Evolutionary conservation across 495 filamentous ascomycete species (phyloP).

Genomic region (Pyrenopolyporus hunteri): DNA sequence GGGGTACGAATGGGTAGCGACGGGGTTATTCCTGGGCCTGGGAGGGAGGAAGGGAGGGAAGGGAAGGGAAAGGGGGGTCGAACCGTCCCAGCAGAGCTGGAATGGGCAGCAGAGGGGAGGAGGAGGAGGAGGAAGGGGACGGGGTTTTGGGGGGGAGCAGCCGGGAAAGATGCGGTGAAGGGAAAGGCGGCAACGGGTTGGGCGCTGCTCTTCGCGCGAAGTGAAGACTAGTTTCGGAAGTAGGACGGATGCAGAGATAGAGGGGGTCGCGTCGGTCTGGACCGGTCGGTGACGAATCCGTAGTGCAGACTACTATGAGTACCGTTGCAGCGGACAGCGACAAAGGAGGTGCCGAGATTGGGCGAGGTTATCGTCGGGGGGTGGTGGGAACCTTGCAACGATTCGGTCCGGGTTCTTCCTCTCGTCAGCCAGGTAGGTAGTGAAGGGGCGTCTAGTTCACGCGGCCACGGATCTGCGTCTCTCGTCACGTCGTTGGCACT

Average conservation of each 20-base stretch:
- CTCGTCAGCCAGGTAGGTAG: background rate
- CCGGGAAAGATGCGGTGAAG: conserved; percentile 35
- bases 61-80: no score
- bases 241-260: conserved; percentile 32
- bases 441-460: background rate
- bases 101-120: background rate
- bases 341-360: conserved; percentile 25
- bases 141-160: conserved; percentile 6
- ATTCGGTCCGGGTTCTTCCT: conserved; percentile 23
- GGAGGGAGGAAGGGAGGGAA: background rate
- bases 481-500: conserved; percentile 7
- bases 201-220: background rate
- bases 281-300: conserved; percentile 37
- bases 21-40: background rate
- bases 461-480: background rate
- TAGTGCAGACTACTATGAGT: conserved; percentile 30
- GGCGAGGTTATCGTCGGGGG: conserved; percentile 32
- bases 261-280: conserved; percentile 28
- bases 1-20: conserved; percentile 24
- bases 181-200: background rate
- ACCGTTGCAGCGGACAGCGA: conserved; percentile 30
- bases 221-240: conserved; percentile 31
- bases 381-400: conserved; percentile 20
- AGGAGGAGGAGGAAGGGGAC: conserved; percentile 2
- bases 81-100: background rate